Evolutionary conservation across 306 rosid species (phyloP), one percentile per base, ranked within the genome.

Genomic region (Vicia sativa): DNA sequence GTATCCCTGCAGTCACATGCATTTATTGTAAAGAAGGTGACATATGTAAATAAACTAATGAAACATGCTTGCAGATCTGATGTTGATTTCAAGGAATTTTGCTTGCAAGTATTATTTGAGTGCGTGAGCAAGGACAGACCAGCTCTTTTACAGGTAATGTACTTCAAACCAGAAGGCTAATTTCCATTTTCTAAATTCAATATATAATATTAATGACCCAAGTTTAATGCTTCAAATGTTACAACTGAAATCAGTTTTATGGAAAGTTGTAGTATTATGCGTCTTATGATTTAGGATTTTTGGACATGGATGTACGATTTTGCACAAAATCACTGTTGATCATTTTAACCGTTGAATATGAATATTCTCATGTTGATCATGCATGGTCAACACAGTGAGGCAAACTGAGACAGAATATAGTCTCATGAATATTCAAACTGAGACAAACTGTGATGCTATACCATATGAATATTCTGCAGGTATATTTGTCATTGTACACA

Each of bases 41-140:
- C 19, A 38, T 80, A 44, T 53, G 14, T 35, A 31, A 70, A 29
- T 64, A 65, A 44, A 28, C 62, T 73, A 55, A 69, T 73, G 45
- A 28, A 38, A 77, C 55, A 29, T 59, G 37, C 67, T 59, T 81
- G 90, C 96, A 92, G 96, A 84, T 80, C 82, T 16, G 91, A 92
- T 79, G 77, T 79, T 73, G 96, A 86, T 82, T 92, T 92, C 89
- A 92, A 86, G 83, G 98, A 92, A 74, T 92, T 90, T 83, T 92
- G 98, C 86, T 86, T 90, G 93, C 98, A 92, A 92, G 96, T 92
- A 59, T 78, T 92, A 81, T 92, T 90, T 65, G 98, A 92, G 81
- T 92, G 98, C 70, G 96, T 92, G 74, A 90, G 93, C 93, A 92
- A 92, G 84, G 98, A 90, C 83, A 90, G 91, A 68, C 98, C 96